Base-by-base conservation (phyloP, 2,329 filamentous ascomycete species). In the Cladosporium sp. region DNA sequence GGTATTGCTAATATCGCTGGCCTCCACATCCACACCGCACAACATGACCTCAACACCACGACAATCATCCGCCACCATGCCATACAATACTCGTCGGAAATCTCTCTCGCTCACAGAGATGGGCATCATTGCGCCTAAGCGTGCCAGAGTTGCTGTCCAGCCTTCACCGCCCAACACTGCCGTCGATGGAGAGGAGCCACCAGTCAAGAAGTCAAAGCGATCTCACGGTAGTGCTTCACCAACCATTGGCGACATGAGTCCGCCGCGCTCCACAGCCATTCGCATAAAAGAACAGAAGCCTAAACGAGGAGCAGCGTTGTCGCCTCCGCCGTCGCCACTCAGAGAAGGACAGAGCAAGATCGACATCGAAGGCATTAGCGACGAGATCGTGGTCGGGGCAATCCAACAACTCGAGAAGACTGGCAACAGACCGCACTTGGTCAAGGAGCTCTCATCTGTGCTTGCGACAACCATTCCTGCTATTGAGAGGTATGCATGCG, bases 41-140 rank as follows among this genome's bases (percentile, higher is more conserved):
- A 58, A 32, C 46, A 63, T 58, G 51, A 32, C 53, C 39, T 25
- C 49, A 18, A 63, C 60, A 53, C 56, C 46, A 21, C 53, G 57
- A 61, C 64, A 61, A 65, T 53, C 21, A 56, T 53, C 56, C 28
- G 34, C 69, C 73, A 81, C 73, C 74, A 97, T 97, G 92, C 91
- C 90, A 76, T 97, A 97, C 85, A 97, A 97, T 80, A 98, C 94
- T 72, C 91, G 94, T 81, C 90, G 93, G 80, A 98, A 98, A 84
- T 97, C 93, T 76, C 84, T 99, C 71, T 97, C 93, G 68, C 84
- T 98, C 75, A 91, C 92, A 67, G 96, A 93, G 71, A 86, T 98
- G 74, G 95, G 95, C 77, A 97, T 98, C 73, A 91, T 95, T 74
- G 84, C 97, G 63, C 88, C 88, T 64, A 84, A 83, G 73, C 79